A percentile compares a stretch with the other conserved stretches of the same genome.
These are phyloP conservation scores for Hibiscus trionum DNA, from an alignment of 345 rosid species.

Conservation along the genomic window DNA sequence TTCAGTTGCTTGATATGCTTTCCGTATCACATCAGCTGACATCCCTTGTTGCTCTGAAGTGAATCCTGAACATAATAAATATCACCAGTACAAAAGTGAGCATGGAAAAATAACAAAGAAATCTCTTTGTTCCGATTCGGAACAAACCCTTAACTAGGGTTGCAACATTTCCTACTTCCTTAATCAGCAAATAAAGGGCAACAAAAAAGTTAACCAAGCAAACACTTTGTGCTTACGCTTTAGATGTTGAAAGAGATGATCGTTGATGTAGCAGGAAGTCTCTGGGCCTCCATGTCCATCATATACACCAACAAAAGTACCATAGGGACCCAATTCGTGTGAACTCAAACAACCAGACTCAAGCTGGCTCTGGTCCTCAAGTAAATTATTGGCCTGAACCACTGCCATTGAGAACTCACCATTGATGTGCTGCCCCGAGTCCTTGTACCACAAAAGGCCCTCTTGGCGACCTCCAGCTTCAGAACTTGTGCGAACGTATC, in stretches of 20 bases:
- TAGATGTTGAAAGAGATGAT: constrained; percentile 70
- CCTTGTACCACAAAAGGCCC: constrained; percentile 77
- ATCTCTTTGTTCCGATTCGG: neutral
- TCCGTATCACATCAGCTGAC: constrained; percentile 75
- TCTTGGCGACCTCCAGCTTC: constrained; percentile 75
- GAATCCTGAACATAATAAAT: constrained; percentile 35
- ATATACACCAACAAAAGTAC: constrained; percentile 84
- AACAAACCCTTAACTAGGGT: neutral
- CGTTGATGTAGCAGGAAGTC: constrained; percentile 66
- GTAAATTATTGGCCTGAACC: constrained; percentile 84
- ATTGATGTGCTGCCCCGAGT: constrained; percentile 58
- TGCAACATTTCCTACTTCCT: constrained; percentile 2
- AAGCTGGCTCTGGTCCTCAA: constrained; percentile 88
- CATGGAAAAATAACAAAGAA: neutral
- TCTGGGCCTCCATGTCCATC: constrained; percentile 95
- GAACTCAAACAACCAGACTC: constrained; percentile 69
- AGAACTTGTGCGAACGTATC: constrained; percentile 40
- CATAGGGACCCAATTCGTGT: constrained; percentile 51
- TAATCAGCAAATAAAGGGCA: neutral
- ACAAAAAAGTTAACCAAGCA: neutral
- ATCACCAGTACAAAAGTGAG: neutral
- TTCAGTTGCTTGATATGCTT: constrained; percentile 92
- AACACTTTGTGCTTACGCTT: constrained; percentile 41
- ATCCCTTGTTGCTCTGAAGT: constrained; percentile 66
- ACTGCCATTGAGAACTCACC: constrained; percentile 96